These are phyloP conservation scores for Candida coquimbonensis DNA, from an alignment of 805 yeast species.

Conservation along the genomic window DNA sequence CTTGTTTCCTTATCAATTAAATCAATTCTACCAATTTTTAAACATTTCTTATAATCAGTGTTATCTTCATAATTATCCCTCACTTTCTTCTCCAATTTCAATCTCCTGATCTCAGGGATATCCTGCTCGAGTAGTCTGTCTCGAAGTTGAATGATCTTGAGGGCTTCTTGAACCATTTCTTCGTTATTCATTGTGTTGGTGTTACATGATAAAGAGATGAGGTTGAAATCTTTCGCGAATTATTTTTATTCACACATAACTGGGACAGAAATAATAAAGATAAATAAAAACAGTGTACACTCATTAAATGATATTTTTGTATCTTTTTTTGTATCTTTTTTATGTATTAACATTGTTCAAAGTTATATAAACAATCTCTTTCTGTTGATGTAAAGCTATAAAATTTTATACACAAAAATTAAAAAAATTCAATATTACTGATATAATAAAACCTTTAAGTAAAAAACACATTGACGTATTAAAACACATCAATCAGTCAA, in stretches of 20 bases:
- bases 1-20: slow-evolving; percentile 15
- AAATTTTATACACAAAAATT: not conserved
- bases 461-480: not conserved
- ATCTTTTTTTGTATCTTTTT: not conserved
- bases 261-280: too few species aligned
- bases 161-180: slow-evolving; percentile 10
- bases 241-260: too few species aligned
- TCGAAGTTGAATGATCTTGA: slow-evolving; percentile 12
- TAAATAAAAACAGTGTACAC: too few species aligned
- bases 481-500: not conserved
- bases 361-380: not conserved
- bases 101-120: slow-evolving; percentile 7
- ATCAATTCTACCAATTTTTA: slow-evolving; percentile 22
- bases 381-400: not conserved
- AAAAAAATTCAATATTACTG: not conserved
- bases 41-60: slow-evolving; percentile 16
- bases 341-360: not conserved
- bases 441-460: not conserved
- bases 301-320: not conserved
- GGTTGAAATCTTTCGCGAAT: not conserved
- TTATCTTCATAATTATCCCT: slow-evolving; percentile 13
- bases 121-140: slow-evolving; percentile 8
- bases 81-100: slow-evolving; percentile 16
- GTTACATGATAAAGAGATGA: not conserved
- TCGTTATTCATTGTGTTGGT: not conserved